Percentiles rank a stretch among this genome's conserved stretches.
Conservation (phyloP, 2,329 filamentous ascomycete genomes). For the Nemania sp. region DNA sequence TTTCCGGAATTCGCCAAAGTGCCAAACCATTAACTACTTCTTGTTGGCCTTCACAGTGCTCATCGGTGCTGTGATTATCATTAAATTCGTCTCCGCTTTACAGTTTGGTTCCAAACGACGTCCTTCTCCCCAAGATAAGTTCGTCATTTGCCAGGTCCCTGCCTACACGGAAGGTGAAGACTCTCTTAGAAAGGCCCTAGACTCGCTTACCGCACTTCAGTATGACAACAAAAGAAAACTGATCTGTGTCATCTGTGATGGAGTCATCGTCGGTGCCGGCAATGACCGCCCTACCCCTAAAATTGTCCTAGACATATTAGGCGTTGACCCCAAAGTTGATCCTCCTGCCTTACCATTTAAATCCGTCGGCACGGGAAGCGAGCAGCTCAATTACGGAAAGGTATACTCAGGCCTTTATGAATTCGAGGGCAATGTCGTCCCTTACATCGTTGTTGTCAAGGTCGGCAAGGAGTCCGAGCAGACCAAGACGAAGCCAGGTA, state of each 20-base stretch:
- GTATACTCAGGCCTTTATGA: conserved; percentile 98
- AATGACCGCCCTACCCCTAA: conserved; percentile 98
- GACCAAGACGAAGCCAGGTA: conserved; percentile 89
- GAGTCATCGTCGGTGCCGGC: conserved; percentile 94
- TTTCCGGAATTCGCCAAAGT: conserved; percentile 81
- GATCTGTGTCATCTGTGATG: conserved; percentile 95
- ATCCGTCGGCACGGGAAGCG: conserved; percentile 86
- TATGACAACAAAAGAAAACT: conserved; percentile 99
- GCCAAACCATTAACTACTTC: conserved; percentile 91
- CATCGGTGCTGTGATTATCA: conserved; percentile 79
- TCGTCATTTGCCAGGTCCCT: conserved; percentile 97
- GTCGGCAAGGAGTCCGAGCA: conserved; percentile 97
- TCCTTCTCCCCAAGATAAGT: conserved; percentile 94
- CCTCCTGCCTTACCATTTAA: conserved; percentile 95
- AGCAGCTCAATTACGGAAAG: conserved; percentile 98
- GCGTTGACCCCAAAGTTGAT: conserved; percentile 96
- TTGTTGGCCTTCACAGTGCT: conserved; percentile 88
- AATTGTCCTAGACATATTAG: conserved; percentile 96
- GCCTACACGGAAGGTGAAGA: conserved; percentile 99
- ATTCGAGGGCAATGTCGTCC: conserved; percentile 96
- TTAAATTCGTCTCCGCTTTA: conserved; percentile 93
- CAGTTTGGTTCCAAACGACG: conserved; percentile 93
- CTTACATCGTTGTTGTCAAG: conserved; percentile 95
- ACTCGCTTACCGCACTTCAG: conserved; percentile 91
- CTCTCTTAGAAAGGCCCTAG: conserved; percentile 88